phyloP scores from a whole-genome alignment of 2,329 filamentous ascomycete genomes.

The Colletotrichum gloeosporioides region DNA sequence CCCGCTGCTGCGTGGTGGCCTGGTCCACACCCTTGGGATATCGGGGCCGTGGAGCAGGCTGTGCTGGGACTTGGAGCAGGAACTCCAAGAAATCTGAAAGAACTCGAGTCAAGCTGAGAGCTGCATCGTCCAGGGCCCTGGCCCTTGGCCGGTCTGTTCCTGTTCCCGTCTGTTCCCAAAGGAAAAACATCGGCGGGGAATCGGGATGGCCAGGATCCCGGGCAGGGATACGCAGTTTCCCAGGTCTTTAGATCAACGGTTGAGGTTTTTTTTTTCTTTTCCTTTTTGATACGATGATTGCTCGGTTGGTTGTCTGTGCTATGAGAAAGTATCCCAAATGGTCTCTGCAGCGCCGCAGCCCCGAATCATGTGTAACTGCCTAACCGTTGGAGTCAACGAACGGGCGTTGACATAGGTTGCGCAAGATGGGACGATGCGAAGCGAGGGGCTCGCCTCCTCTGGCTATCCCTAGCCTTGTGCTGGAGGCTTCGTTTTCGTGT shows the following conservation, averaged over 20 bases:
- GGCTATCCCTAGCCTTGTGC: background rate
- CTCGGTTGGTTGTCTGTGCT: background rate
- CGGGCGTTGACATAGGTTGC: background rate
- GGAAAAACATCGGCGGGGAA: constrained; percentile 10
- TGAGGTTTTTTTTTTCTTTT: background rate
- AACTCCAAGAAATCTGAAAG: background rate
- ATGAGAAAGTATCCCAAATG: background rate
- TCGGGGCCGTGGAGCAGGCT: constrained; percentile 10
- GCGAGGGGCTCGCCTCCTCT: background rate
- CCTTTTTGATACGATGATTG: background rate
- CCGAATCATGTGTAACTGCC: background rate
- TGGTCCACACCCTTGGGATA: constrained; percentile 10
- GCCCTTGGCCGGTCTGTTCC: constrained; percentile 1
- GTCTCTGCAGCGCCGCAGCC: background rate
- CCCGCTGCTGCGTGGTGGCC: background rate
- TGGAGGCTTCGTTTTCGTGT: background rate
- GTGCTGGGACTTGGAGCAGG: constrained; percentile 5
- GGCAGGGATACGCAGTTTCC: background rate
- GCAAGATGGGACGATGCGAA: background rate
- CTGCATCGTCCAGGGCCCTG: background rate
- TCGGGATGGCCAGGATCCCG: constrained; percentile 1
- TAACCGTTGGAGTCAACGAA: background rate
- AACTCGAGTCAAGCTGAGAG: constrained; percentile 12
- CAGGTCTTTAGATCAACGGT: background rate
- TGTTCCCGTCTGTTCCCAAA: constrained; percentile 7